Conservation (phyloP, 768 basidiomycete species). For the Paxillus rubicundulus region DNA sequence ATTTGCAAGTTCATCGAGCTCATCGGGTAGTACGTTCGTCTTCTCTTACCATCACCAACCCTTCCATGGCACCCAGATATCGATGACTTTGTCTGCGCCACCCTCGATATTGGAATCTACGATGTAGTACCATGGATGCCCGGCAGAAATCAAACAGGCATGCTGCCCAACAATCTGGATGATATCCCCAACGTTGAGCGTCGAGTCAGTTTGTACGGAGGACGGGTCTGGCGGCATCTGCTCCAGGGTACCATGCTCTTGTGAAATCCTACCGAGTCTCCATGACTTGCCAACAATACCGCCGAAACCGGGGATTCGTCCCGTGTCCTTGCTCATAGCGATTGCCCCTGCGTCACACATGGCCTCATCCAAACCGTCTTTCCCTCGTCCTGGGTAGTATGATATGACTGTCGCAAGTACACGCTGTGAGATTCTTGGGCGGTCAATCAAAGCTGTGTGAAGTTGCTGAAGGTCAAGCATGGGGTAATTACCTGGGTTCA, state of each 20-base stretch:
- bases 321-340: slow-evolving; percentile 86
- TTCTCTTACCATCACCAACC: slow-evolving; percentile 57
- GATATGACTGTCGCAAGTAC: slow-evolving; percentile 76
- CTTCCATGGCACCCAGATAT: slow-evolving; percentile 90
- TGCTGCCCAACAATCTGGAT: slow-evolving; percentile 82
- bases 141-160: slow-evolving; percentile 79
- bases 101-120: slow-evolving; percentile 60
- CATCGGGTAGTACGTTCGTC: background rate
- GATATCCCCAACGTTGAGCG: slow-evolving; percentile 54
- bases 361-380: slow-evolving; percentile 63
- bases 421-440: slow-evolving; percentile 56
- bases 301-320: slow-evolving; percentile 69
- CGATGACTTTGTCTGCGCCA: slow-evolving; percentile 54
- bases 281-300: slow-evolving; percentile 66
- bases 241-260: slow-evolving; percentile 77
- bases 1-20: background rate
- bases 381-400: slow-evolving; percentile 70
- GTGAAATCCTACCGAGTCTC: slow-evolving; percentile 63
- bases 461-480: slow-evolving; percentile 83
- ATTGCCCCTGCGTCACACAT: slow-evolving; percentile 83
- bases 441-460: slow-evolving; percentile 64
- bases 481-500: slow-evolving; percentile 68
- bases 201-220: slow-evolving; percentile 10
- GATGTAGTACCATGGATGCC: slow-evolving; percentile 81
- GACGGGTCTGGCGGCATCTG: slow-evolving; percentile 26